Percentiles rank a stretch among this genome's conserved stretches.
These are phyloP conservation scores for Venturiaceae sp. DNA, from an alignment of 2,329 filamentous ascomycete species.

Conservation along the genomic window DNA sequence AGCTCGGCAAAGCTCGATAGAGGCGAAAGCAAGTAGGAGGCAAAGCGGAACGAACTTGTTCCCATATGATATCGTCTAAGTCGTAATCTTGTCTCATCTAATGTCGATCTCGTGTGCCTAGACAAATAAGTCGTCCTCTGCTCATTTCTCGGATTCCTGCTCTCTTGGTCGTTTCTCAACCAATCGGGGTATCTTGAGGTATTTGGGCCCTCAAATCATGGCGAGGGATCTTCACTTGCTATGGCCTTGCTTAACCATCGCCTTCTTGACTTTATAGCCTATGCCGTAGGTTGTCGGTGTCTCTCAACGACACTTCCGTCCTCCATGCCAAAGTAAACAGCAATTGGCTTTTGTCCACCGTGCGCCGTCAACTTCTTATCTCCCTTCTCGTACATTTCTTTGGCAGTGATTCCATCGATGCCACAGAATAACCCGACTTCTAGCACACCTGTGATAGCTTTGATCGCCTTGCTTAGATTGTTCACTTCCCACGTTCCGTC, in stretches of 20 bases:
- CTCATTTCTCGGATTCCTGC: neutral
- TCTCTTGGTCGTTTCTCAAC: neutral
- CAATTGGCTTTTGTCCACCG: constrained; percentile 81
- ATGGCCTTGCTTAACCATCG: neutral
- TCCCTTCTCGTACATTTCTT: constrained; percentile 30
- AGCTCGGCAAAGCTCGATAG: neutral
- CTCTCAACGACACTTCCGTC: constrained; percentile 30
- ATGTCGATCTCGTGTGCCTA: neutral
- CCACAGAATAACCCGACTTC: constrained; percentile 90
- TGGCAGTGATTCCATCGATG: constrained; percentile 61
- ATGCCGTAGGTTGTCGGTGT: neutral
- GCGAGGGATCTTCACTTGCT: neutral
- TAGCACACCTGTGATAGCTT: constrained; percentile 74
- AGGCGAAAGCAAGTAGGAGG: neutral
- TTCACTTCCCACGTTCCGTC: constrained; percentile 73
- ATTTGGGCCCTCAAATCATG: neutral
- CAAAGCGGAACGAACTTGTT: neutral
- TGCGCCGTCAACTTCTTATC: constrained; percentile 21
- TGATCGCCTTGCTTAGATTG: constrained; percentile 62
- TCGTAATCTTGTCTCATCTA: neutral
- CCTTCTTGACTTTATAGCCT: neutral
- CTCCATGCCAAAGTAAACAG: constrained; percentile 89
- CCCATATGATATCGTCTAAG: neutral
- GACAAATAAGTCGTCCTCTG: neutral
- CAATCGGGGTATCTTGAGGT: neutral